Base-by-base conservation (phyloP, 495 filamentous ascomycete species). In the Tuber magnatum region DNA sequence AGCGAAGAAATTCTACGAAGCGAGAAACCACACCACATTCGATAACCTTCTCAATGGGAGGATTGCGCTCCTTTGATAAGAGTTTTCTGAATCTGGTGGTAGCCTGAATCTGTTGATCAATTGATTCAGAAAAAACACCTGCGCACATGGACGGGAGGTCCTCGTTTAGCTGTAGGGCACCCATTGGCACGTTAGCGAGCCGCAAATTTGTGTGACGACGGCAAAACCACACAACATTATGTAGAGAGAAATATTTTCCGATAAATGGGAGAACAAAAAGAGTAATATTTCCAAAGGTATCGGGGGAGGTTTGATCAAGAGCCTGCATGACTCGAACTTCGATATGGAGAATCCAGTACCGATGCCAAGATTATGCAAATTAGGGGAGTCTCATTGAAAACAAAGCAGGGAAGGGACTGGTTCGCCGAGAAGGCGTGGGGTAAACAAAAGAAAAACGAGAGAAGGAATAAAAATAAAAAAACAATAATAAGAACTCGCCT, bases 41-140 rank as follows among this genome's bases (percentile, higher is more conserved):
- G 83, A 99, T 98, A 77, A 99, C 96, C 80, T 94, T 93, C 85
- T 99, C 96, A 83, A 99, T 99, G 35, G 96, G 95, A 28, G 96
- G 96, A 85, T 99, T 99, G 83, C 96, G 92, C 87, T 99, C 96
- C 86, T 99, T 99, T 75, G 93, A 97, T 8, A 99, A 87, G 38
- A 99, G 87, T 86, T 99, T 99, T 76, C 96, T 87, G 87, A 99
- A 99, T 84, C 97, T 97, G 73, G 96, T 99, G 38, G 96, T 99
- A n/a, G 96, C 94, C 86, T 93, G 90, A 79, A 99, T 99, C 84
- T 99, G 96, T 70, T 91, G 88, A 81, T 99, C 96, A 85, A 99
- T 97, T 85, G 97, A 93, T 46, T 98, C 94, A 77, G 96, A 98
- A 87, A 98, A 97, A 81, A 98, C 96, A 75, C 96, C 96, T 78